Evolutionary conservation across 345 rosid species (phyloP).

Genomic region (Excoecaria agallocha): DNA sequence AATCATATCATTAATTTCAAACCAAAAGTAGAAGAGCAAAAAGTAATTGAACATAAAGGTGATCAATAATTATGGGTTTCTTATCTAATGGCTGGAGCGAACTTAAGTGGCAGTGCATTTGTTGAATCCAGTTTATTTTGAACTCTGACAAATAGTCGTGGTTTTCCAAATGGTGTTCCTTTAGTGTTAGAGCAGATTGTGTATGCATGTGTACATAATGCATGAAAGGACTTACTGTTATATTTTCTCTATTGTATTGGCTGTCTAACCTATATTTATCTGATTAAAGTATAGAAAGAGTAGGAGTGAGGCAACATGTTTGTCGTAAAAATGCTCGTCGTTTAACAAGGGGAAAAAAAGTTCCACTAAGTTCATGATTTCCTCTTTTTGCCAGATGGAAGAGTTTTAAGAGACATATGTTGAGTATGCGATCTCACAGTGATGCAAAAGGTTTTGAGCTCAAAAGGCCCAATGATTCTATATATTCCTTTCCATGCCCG

Average conservation of each 20-base stretch:
- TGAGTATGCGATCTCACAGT: conserved; percentile 85
- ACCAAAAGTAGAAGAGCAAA: not conserved
- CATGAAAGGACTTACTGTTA: not conserved
- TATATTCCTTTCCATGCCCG: conserved; percentile 92
- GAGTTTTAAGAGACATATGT: conserved; percentile 86
- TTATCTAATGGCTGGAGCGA: not conserved
- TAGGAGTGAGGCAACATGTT: not conserved
- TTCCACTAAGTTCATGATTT: not conserved
- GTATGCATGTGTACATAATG: no score
- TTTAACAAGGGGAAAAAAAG: not conserved
- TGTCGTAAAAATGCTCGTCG: not conserved
- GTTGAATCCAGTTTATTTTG: not conserved
- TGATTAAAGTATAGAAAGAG: not conserved
- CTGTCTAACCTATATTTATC: not conserved
- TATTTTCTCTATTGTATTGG: not conserved
- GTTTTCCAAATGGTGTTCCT: not conserved
- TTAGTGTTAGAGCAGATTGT: not conserved
- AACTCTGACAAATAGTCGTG: not conserved
- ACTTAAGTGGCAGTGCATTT: not conserved
- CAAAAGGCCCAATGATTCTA: conserved; percentile 80
- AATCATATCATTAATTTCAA: not conserved
- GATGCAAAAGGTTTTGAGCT: conserved; percentile 91
- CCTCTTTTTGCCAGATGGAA: conserved; percentile 61
- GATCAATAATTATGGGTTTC: not conserved
- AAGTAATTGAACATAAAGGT: not conserved